Conservation (phyloP, 2,329 filamentous ascomycete species). For the Colletotrichum endophyticum region DNA sequence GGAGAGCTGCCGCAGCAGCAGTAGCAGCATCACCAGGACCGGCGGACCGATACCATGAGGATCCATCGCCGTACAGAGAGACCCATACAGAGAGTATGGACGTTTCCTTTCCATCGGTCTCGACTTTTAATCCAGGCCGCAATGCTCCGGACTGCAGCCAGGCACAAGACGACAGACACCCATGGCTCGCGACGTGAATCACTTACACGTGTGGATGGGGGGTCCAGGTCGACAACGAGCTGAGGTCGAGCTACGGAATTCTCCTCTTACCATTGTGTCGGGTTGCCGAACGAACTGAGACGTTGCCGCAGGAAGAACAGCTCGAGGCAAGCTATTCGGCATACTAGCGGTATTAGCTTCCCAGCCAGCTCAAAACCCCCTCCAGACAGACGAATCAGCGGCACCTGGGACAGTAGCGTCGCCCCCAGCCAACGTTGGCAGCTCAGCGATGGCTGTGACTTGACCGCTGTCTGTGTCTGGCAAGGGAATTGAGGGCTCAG, state of each 20-base stretch:
- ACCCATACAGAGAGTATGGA: neutral
- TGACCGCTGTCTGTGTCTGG: neutral
- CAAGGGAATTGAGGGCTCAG: neutral
- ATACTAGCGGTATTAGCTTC: neutral
- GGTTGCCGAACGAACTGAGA: neutral
- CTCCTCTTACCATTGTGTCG: neutral
- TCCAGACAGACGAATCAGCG: neutral
- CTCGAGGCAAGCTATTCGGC: neutral
- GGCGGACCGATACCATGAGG: neutral
- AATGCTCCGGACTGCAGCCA: neutral
- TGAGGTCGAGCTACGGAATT: neutral
- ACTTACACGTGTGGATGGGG: neutral
- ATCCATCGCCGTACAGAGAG: neutral
- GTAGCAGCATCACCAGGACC: neutral
- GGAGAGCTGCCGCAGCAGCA: neutral
- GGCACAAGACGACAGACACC: neutral
- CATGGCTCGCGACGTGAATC: neutral
- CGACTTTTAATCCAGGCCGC: neutral
- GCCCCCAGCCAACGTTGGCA: neutral
- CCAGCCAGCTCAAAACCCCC: neutral
- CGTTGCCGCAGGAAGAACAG: neutral
- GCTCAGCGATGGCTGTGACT: neutral
- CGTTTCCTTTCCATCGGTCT: neutral
- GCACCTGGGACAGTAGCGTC: neutral
- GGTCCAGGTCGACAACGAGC: neutral